Evolutionary conservation across 495 filamentous ascomycete genomes (phyloP).

Genomic region (Daldinia concentrica): DNA sequence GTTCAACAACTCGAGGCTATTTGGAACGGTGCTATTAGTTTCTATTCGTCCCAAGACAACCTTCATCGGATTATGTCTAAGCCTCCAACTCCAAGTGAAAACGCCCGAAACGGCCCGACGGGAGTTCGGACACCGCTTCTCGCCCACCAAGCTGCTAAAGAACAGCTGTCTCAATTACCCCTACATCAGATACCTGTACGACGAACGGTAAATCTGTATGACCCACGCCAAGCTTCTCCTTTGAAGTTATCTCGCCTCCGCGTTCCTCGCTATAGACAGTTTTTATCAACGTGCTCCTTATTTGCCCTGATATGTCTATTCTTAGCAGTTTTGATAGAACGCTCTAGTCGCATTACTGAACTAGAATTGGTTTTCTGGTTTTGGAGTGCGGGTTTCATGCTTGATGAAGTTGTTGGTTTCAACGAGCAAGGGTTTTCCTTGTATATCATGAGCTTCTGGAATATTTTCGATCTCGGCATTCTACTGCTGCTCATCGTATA

Average conservation of each 20-base stretch:
- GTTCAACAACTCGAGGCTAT: conserved; percentile 94
- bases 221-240: conserved; percentile 85
- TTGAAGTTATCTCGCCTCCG: conserved; percentile 90
- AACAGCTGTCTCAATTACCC: conserved; percentile 47
- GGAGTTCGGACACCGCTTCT: conserved; percentile 55
- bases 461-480: conserved; percentile 90
- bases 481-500: conserved; percentile 86
- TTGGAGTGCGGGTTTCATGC: conserved; percentile 96
- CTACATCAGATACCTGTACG: conserved; percentile 58
- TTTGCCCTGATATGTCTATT: conserved; percentile 84
- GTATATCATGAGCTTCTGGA: conserved; percentile 97
- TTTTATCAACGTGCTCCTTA: conserved; percentile 85
- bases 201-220: conserved; percentile 85
- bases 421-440: conserved; percentile 93
- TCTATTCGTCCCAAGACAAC: conserved; percentile 85
- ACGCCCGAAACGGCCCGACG: conserved; percentile 31
- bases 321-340: conserved; percentile 73
- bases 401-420: conserved; percentile 93
- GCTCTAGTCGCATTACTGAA: conserved; percentile 77
- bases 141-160: conserved; percentile 52
- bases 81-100: conserved; percentile 21
- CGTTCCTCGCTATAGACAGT: conserved; percentile 88
- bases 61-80: conserved; percentile 67
- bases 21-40: conserved; percentile 93
- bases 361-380: conserved; percentile 93